These are phyloP conservation scores for Penicillium riverlandense DNA, from an alignment of 495 filamentous ascomycete species.

Conservation along the genomic window DNA sequence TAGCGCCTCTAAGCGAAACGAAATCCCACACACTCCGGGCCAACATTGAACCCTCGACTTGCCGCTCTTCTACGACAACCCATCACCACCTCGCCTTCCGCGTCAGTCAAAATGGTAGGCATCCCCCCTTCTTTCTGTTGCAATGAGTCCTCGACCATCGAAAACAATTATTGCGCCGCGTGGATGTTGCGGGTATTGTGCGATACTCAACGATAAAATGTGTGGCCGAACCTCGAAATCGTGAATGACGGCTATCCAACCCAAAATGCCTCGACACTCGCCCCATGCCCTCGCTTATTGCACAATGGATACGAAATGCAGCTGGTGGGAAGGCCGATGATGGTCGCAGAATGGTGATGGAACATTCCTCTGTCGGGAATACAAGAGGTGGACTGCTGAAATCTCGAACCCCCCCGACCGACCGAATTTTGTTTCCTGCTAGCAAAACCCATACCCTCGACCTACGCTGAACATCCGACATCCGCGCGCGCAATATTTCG, in stretches of 20 bases:
- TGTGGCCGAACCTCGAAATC: constrained; percentile 17
- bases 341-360: too few relatives aligned
- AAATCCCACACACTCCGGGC: constrained; percentile 25
- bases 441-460: too few relatives aligned
- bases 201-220: constrained; percentile 6
- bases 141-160: constrained; percentile 20
- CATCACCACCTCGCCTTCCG: constrained; percentile 42
- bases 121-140: constrained; percentile 10
- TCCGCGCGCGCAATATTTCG: neutral
- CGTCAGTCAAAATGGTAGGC: constrained; percentile 57
- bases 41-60: constrained; percentile 24
- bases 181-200: constrained; percentile 9
- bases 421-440: too few relatives aligned
- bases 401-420: neutral
- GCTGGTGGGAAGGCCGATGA: too few relatives aligned
- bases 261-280: neutral
- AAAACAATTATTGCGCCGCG: constrained; percentile 2
- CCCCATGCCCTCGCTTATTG: too few relatives aligned
- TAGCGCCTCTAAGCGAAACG: constrained; percentile 42
- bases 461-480: too few relatives aligned
- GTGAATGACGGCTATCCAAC: constrained; percentile 8
- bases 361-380: too few relatives aligned
- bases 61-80: constrained; percentile 42
- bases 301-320: neutral
- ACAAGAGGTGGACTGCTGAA: too few relatives aligned